phyloP scores from a whole-genome alignment of 192 early-diverging fungal species.

The Podila epicladia region DNA sequence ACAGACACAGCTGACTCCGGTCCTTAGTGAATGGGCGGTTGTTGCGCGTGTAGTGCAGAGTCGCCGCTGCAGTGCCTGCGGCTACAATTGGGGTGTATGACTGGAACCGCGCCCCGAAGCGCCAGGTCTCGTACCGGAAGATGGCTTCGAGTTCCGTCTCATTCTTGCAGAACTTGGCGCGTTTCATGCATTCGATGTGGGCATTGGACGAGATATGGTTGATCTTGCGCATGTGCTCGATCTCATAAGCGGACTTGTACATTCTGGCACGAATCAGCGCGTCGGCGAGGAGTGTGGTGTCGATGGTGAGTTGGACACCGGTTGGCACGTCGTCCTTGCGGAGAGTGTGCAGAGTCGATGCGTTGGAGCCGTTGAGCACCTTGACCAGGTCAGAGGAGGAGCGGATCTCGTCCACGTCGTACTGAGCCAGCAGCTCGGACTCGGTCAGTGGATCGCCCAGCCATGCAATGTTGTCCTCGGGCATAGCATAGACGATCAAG shows the following conservation, averaged over 20 bases:
- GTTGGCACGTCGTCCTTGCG: conserved; percentile 54
- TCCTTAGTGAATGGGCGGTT: conserved; percentile 56
- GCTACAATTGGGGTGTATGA: conserved; percentile 91
- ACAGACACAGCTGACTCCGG: conserved; percentile 63
- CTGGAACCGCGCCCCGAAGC: conserved; percentile 73
- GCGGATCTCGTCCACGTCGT: conserved; percentile 77
- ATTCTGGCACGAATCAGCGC: conserved; percentile 84
- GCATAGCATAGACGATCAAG: conserved; percentile 75
- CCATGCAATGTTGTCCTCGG: conserved; percentile 83
- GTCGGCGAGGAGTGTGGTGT: conserved; percentile 35
- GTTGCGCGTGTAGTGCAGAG: conserved; percentile 87
- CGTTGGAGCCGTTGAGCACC: conserved; percentile 58
- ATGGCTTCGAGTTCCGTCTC: conserved; percentile 83
- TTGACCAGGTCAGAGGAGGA: conserved; percentile 64
- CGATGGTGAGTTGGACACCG: conserved; percentile 27
- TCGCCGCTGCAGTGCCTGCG: conserved; percentile 77
- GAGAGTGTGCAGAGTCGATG: conserved; percentile 61
- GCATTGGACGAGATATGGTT: conserved; percentile 79
- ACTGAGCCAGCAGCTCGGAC: conserved; percentile 62
- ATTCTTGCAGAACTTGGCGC: conserved; percentile 65
- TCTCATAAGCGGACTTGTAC: conserved; percentile 83
- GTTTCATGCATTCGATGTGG: conserved; percentile 85
- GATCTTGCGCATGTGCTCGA: conserved; percentile 79
- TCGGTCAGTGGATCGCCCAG: conserved; percentile 74
- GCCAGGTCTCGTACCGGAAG: conserved; percentile 78